Evolutionary conservation across 1,284 basidiomycete genomes (phyloP), one percentile per base, ranked within the genome.

Genomic region (Cerioporus squamosus): DNA sequence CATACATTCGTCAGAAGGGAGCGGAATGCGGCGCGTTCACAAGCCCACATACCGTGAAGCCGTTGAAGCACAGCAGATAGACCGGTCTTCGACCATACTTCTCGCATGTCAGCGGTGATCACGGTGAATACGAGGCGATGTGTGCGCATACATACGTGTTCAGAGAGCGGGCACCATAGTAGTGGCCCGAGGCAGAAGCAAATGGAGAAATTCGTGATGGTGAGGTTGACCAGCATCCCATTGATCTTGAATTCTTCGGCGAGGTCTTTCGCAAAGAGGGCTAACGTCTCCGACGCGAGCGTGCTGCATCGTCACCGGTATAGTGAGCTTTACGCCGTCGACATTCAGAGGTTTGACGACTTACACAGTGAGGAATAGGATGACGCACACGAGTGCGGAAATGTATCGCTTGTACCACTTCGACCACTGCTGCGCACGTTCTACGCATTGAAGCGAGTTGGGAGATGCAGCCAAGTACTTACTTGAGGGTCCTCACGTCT

Each of bases 61-160:
- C 29, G n/a, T 50, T 50, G 47, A 55, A 24, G 31, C 45, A 55
- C 12, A 50, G 12, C 9, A 55, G 47, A 26, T 50, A 31, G 29
- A 55, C 14, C 5, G 47, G 54, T 31, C 46, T 55, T 6, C 54
- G 46, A 8, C 54, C 54, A 10, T 38, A 44, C 54, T 55, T 31
- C 9, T 31, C 15, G 14, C 6, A 33, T 45, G 15, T 33, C 18
- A 39, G 36, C 7, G 8, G 24, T 10, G n/a, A n/a, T n/a, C n/a
- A n/a, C n/a, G n/a, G n/a, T n/a, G n/a, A n/a, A n/a, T 1, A 7
- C 10, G 2, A 12, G 4, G 15, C 7, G 14, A 20, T 18, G n/a
- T 20, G 40, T n/a, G 14, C 8, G 12, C 24, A 8, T n/a, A 49
- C 54, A 9, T 15, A 44, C 54, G 33, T 50, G 39, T 15, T 55